A percentile compares a stretch with the other conserved stretches of the same genome.
Evolutionary conservation across 2,329 filamentous ascomycete genomes (phyloP).

Genomic region (Drechslerella dactyloides): DNA sequence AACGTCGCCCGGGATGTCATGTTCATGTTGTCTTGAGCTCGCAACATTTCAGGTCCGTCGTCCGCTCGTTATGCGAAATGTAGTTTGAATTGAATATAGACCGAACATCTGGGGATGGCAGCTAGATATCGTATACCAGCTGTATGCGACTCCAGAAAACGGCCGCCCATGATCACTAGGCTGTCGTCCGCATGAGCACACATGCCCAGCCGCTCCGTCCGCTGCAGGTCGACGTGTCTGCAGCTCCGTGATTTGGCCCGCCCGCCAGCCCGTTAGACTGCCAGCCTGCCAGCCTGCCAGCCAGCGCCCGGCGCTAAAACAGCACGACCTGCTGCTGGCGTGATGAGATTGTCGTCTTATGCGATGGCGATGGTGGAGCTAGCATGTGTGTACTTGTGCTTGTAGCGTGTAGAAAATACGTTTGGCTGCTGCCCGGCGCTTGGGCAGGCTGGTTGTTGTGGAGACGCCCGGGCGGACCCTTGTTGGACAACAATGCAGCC

Average conservation of each 20-base stretch:
- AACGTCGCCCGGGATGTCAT: too few species aligned
- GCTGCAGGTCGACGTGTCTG: slow-evolving; percentile 6
- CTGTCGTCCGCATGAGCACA: background rate
- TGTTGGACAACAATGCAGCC: slow-evolving; percentile 46
- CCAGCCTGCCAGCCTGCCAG: background rate
- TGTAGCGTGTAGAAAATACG: too few species aligned
- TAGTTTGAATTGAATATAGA: too few species aligned
- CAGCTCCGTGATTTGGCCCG: slow-evolving; percentile 3
- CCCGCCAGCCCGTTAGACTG: background rate
- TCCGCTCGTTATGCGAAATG: too few species aligned
- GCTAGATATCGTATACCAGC: too few species aligned
- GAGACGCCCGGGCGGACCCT: slow-evolving; percentile 28
- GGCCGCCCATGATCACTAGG: background rate
- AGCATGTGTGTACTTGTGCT: background rate
- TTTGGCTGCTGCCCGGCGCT: slow-evolving; percentile 5
- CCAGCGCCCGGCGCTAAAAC: background rate
- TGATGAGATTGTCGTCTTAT: slow-evolving; percentile 1
- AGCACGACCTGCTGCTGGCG: background rate
- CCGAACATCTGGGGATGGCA: too few species aligned
- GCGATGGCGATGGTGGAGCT: background rate
- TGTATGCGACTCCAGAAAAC: background rate
- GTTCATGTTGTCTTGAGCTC: too few species aligned
- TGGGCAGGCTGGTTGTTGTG: slow-evolving; percentile 45
- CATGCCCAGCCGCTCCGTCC: background rate
- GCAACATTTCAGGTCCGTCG: too few species aligned